These are phyloP conservation scores for Phytophthora crassamura DNA, from an alignment of 352 stramenopile species.

Conservation along the genomic window DNA sequence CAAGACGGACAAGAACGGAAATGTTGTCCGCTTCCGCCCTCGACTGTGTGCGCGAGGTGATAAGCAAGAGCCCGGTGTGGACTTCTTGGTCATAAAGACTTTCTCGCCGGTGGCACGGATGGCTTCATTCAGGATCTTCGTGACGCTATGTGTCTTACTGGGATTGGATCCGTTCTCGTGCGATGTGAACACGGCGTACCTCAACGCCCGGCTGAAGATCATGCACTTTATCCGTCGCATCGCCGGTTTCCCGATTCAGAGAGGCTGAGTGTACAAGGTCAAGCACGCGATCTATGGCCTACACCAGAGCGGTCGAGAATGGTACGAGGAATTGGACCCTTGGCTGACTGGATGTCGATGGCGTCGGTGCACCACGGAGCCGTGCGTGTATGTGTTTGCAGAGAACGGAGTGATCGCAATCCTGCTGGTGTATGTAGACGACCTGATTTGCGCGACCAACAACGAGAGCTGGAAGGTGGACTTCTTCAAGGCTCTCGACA, in stretches of 20 bases:
- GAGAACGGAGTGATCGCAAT: too few species aligned
- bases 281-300: constrained; percentile 31
- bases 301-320: constrained; percentile 22
- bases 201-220: too few species aligned
- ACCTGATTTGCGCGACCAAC: too few species aligned
- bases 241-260: too few species aligned
- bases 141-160: constrained; percentile 3
- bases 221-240: too few species aligned
- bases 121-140: constrained; percentile 12
- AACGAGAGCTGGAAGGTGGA: too few species aligned
- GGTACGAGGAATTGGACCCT: constrained; percentile 25
- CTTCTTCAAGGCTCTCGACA: too few species aligned
- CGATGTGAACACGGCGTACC: too few species aligned
- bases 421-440: too few species aligned
- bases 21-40: constrained; percentile 7
- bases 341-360: constrained; percentile 24
- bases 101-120: constrained; percentile 10
- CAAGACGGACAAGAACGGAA: constrained; percentile 10
- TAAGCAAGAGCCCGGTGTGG: constrained; percentile 1
- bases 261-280: constrained; percentile 20
- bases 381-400: constrained; percentile 25
- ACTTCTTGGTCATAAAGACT: background rate
- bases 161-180: constrained; percentile 3
- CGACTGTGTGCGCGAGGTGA: constrained; percentile 9
- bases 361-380: constrained; percentile 14